phyloP scores from a whole-genome alignment of 2,329 filamentous ascomycete genomes.

The Penicillium sp. region DNA sequence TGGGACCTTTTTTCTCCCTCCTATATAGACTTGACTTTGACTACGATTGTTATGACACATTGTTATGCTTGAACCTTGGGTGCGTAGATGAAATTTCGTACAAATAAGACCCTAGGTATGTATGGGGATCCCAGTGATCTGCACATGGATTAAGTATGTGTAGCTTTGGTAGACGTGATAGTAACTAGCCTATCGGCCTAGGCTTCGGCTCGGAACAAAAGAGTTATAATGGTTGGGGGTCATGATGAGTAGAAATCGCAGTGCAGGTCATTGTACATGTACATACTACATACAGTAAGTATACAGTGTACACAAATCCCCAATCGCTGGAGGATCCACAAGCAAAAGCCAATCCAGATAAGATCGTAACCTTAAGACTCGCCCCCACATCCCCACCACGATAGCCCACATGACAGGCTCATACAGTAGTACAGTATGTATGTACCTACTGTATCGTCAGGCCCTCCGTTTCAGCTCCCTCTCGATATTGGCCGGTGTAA shows the following conservation, averaged over 20 bases:
- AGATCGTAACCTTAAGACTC: neutral
- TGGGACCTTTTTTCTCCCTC: constrained; percentile 8
- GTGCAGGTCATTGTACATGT: too few species aligned
- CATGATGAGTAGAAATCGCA: too few species aligned
- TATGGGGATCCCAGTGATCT: neutral
- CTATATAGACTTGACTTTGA: constrained; percentile 30
- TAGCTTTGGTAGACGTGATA: too few species aligned
- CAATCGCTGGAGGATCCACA: neutral
- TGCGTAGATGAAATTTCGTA: neutral
- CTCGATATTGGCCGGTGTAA: neutral
- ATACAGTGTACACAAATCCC: too few species aligned
- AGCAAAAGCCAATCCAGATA: neutral
- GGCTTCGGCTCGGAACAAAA: too few species aligned
- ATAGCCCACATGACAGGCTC: neutral
- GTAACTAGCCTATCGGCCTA: too few species aligned
- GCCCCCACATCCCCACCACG: neutral
- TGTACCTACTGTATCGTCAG: neutral
- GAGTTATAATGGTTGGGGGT: too few species aligned
- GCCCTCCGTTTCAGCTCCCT: neutral
- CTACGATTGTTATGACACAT: constrained; percentile 30
- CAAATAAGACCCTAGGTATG: too few species aligned
- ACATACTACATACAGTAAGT: too few species aligned
- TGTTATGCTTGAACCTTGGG: constrained; percentile 1
- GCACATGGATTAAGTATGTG: too few species aligned
- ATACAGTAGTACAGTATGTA: neutral